A percentile compares a stretch with the other conserved stretches of the same genome.
phyloP scores from a whole-genome alignment of 2,329 filamentous ascomycete species.

The Talaromyces pinophilus region DNA sequence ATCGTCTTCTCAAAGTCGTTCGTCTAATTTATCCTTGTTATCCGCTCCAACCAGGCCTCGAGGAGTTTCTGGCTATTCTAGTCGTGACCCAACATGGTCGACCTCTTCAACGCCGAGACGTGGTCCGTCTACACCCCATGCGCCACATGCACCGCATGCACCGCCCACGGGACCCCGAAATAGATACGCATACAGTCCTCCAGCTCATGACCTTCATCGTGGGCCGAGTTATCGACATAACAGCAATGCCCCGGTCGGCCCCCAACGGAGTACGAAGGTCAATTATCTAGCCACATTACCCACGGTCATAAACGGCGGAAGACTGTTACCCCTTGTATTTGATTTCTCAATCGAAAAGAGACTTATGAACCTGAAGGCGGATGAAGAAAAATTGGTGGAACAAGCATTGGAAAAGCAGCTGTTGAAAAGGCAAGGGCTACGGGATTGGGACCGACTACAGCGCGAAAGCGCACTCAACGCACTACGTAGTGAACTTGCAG shows the following conservation, averaged over 20 bases:
- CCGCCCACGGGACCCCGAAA: conserved; percentile 43
- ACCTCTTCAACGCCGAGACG: conserved; percentile 37
- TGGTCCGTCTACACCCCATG: conserved; percentile 31
- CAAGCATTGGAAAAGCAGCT: conserved; percentile 49
- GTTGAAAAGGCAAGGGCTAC: conserved; percentile 44
- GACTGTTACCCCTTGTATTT: conserved; percentile 39
- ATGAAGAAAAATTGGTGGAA: conserved; percentile 48
- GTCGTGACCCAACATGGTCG: conserved; percentile 35
- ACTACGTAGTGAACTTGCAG: conserved; percentile 51
- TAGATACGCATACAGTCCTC: conserved; percentile 32
- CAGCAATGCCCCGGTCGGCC: conserved; percentile 20
- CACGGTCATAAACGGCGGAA: conserved; percentile 47
- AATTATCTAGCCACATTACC: conserved; percentile 44
- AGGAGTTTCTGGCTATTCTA: conserved; percentile 37
- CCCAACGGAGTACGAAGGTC: conserved; percentile 40
- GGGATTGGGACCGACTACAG: conserved; percentile 52
- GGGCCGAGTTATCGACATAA: conserved; percentile 40
- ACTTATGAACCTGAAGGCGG: conserved; percentile 47
- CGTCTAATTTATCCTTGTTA: conserved; percentile 43
- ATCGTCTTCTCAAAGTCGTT: conserved; percentile 41
- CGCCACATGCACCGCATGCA: conserved; percentile 29
- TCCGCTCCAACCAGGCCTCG: conserved; percentile 52
- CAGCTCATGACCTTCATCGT: conserved; percentile 36
- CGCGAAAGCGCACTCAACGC: conserved; percentile 50
- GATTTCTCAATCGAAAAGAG: conserved; percentile 47